phyloP scores from a whole-genome alignment of 2,329 filamentous ascomycete genomes.

The Blastomyces silverae region DNA sequence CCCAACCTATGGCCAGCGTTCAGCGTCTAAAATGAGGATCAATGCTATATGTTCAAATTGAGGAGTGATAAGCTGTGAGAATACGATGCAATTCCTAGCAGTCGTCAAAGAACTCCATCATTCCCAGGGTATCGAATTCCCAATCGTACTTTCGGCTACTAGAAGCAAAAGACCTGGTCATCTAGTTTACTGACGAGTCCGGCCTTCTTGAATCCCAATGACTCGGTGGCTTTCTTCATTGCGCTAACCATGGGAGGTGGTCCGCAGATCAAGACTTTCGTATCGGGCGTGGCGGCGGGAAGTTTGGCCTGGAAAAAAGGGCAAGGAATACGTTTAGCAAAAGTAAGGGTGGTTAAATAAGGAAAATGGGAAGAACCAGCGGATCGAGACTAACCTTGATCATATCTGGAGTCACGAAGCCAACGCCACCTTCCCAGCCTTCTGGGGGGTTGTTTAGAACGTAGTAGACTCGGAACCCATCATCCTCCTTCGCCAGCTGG shows the following conservation, averaged over 20 bases:
- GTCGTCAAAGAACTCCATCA: not conserved
- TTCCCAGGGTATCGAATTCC: not conserved
- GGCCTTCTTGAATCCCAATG: conserved; percentile 85
- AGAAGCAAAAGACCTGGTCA: conserved; percentile 97
- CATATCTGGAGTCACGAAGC: conserved; percentile 93
- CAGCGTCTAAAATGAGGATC: not conserved
- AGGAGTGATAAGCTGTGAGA: not conserved
- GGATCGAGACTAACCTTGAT: conserved; percentile 59
- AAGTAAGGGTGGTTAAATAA: not conserved
- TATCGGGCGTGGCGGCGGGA: conserved; percentile 72
- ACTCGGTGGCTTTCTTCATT: conserved; percentile 91
- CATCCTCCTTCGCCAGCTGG: conserved; percentile 65
- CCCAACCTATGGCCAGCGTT: too few species aligned
- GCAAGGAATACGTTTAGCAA: conserved; percentile 24
- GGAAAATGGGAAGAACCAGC: too few species aligned
- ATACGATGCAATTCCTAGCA: not conserved
- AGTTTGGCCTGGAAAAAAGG: conserved; percentile 44
- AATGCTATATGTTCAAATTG: not conserved
- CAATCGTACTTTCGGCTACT: conserved; percentile 29
- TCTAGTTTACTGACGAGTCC: conserved; percentile 93
- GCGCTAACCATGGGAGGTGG: conserved; percentile 95
- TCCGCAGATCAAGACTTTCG: conserved; percentile 91
- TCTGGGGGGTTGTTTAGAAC: conserved; percentile 93
- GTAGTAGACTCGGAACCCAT: conserved; percentile 81
- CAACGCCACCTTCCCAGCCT: conserved; percentile 84